Base-by-base conservation (phyloP, 495 filamentous ascomycete genomes). In the Hypoxylon fuscum region DNA sequence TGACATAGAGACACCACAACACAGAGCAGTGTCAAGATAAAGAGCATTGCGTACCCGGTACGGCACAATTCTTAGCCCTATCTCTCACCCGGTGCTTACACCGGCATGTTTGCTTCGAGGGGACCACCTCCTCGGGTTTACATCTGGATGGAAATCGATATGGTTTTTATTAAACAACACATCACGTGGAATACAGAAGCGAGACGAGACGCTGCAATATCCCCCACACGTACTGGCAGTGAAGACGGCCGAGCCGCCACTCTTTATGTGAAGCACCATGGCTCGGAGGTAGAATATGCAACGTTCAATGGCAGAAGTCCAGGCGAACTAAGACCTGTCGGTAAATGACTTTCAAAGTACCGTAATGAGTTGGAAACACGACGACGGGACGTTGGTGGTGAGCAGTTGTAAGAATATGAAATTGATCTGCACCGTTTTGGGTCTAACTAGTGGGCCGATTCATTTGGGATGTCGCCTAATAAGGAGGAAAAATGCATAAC, bases 401-500 rank as follows among this genome's bases (percentile, higher is more conserved):
- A 59, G 23, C 49, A 48, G 44, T 56, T 2, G 53, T 57, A 57
- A 52, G 45, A 48, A 59, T 32, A 48, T 29, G 54, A 68, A 63
- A 62, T 68, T 63, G 64, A 63, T 57, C 55, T 68, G 54, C 54
- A 44, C 54, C 55, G 59, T 55, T 63, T 63, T 55, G 46, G 64
- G 49, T 44, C 48, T 55, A 38, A 55, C 48, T 35, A 51, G 64
- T 68, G 64, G 64, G 54, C 52, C 59, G 64, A 62, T 68, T 63
- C 58, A 68, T 68, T 68, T 68, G 55, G 47, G 64, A 68, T 68
- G 59, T 45, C 64, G 64, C 58, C 59, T 63, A 62, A 68, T 68
- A 68, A 68, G 64, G 49, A 45, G 64, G 59, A 54, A 68, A 51
- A 63, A 59, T 63, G 64, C 59, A 63, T 52, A 63, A 51, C 54